Percentiles rank a stretch among this genome's conserved stretches.
Evolutionary conservation across 495 filamentous ascomycete genomes (phyloP).

Genomic region (Beverwykella pulmonaria): DNA sequence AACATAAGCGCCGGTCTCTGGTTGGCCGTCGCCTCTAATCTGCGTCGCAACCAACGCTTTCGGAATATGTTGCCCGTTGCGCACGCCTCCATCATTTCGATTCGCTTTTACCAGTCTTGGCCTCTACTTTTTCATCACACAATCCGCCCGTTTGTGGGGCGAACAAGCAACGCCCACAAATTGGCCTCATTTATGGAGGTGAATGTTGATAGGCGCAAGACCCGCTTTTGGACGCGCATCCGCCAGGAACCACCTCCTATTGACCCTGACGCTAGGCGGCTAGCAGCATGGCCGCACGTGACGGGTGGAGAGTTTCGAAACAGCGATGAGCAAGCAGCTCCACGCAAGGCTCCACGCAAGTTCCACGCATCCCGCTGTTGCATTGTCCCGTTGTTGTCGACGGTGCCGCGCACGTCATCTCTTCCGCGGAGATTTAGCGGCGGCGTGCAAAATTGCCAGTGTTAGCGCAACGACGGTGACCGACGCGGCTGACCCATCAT

Average conservation of each 20-base stretch:
- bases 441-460: neutral
- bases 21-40: neutral
- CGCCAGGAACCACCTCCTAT: neutral
- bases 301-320: constrained; percentile 4
- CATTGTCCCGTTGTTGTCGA: neutral
- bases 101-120: neutral
- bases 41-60: neutral
- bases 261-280: constrained; percentile 1
- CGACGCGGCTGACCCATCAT: neutral
- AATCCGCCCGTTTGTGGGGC: neutral
- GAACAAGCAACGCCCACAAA: neutral
- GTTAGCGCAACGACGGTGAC: neutral
- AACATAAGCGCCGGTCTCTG: neutral
- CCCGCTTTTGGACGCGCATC: neutral
- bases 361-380: neutral
- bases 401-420: neutral
- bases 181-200: neutral
- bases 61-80: neutral
- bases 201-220: neutral
- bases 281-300: neutral
- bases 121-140: neutral
- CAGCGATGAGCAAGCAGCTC: neutral
- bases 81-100: neutral
- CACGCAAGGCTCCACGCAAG: neutral
- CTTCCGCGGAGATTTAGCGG: neutral